phyloP scores from a whole-genome alignment of 441 rosid genomes.

The Croton laevigatus region DNA sequence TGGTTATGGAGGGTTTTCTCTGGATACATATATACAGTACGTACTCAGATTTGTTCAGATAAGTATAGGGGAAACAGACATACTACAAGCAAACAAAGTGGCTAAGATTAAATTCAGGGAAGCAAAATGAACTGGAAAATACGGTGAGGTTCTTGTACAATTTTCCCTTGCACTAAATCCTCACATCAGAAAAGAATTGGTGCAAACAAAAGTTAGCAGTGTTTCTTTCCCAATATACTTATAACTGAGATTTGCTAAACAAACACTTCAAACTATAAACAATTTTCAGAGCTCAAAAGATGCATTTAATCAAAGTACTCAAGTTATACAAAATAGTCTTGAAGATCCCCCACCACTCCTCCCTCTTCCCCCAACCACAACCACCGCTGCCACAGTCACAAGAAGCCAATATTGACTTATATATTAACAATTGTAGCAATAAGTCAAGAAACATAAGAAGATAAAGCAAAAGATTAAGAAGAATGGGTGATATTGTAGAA shows the following conservation, averaged over 20 bases:
- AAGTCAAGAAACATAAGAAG: neutral
- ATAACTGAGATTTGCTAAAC: neutral
- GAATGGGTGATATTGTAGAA: neutral
- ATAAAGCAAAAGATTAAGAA: neutral
- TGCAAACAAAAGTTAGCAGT: neutral
- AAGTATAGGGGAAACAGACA: neutral
- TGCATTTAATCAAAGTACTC: neutral
- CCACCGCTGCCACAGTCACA: neutral
- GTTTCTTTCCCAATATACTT: neutral
- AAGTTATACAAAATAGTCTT: neutral
- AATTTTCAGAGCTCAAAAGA: neutral
- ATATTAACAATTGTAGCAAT: neutral
- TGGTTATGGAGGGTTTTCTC: neutral
- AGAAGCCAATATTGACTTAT: too few relatives aligned
- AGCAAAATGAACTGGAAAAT: neutral
- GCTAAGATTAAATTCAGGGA: neutral
- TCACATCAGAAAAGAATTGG: neutral
- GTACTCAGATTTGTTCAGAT: neutral
- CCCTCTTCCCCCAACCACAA: neutral
- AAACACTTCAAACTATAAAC: neutral
- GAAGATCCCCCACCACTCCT: neutral
- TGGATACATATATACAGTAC: neutral
- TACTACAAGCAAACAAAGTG: neutral
- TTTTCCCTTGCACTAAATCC: neutral
- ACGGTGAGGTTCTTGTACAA: neutral